Percentiles rank a stretch among this genome's conserved stretches.
phyloP scores from a whole-genome alignment of 2,329 filamentous ascomycete species.

The Xylaria sp. region DNA sequence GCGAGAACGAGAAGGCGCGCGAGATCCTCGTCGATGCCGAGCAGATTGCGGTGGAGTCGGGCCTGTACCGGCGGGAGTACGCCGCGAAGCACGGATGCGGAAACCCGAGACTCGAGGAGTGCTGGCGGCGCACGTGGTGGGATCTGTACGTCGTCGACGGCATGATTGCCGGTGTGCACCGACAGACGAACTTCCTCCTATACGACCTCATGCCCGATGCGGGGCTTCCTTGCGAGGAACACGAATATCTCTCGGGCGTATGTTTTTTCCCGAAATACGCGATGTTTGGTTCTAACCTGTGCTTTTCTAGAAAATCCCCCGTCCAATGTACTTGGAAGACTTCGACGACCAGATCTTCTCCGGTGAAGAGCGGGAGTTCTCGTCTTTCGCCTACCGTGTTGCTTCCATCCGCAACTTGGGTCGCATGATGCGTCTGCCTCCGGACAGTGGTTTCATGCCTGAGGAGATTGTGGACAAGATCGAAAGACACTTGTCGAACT shows the following conservation, averaged over 20 bases:
- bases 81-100: slow-evolving; percentile 58
- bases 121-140: slow-evolving; percentile 89
- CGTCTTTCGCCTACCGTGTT: slow-evolving; percentile 80
- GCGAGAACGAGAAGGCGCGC: slow-evolving; percentile 63
- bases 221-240: slow-evolving; percentile 74
- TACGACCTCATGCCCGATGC: slow-evolving; percentile 64
- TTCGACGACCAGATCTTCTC: slow-evolving; percentile 73
- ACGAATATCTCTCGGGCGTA: slow-evolving; percentile 59
- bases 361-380: slow-evolving; percentile 65
- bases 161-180: slow-evolving; percentile 75
- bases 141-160: slow-evolving; percentile 74
- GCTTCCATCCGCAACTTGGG: slow-evolving; percentile 75
- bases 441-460: slow-evolving; percentile 45
- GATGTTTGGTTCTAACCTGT: not conserved
- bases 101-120: slow-evolving; percentile 69
- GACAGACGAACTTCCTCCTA: slow-evolving; percentile 63
- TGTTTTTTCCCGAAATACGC: slow-evolving; percentile 25
- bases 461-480: slow-evolving; percentile 49
- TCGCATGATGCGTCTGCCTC: slow-evolving; percentile 59
- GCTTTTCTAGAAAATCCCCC: slow-evolving; percentile 46
- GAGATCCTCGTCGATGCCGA: slow-evolving; percentile 64
- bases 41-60: slow-evolving; percentile 67
- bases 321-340: slow-evolving; percentile 61
- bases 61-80: slow-evolving; percentile 66
- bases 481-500: slow-evolving; percentile 59